Evolutionary conservation across 768 basidiomycete genomes (phyloP).

Genomic region (Tricholomella constricta): DNA sequence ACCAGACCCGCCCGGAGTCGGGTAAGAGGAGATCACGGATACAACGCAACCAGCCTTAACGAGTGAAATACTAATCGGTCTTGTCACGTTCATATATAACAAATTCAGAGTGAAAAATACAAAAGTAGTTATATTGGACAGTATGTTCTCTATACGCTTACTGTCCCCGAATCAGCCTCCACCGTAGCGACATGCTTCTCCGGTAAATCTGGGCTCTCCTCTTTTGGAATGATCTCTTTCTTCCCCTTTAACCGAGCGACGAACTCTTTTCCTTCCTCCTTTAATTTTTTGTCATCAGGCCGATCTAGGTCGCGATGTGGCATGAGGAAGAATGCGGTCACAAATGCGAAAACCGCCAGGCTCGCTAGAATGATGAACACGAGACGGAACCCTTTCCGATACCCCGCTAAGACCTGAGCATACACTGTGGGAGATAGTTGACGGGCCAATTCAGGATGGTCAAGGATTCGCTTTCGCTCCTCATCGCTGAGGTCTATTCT

Average conservation of each 20-base stretch:
- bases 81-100: no score
- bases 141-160: neutral
- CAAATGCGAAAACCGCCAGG: slow-evolving; percentile 20
- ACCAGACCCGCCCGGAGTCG: no score
- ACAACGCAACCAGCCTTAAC: no score
- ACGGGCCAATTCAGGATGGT: slow-evolving; percentile 18
- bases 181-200: neutral
- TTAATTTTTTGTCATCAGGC: slow-evolving; percentile 19
- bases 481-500: slow-evolving; percentile 13
- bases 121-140: no score
- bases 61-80: no score
- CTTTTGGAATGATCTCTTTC: slow-evolving; percentile 6
- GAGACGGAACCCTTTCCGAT: slow-evolving; percentile 20
- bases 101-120: no score
- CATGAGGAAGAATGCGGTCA: slow-evolving; percentile 20
- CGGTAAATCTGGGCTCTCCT: neutral
- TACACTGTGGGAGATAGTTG: slow-evolving; percentile 11
- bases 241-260: slow-evolving; percentile 4
- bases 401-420: slow-evolving; percentile 13
- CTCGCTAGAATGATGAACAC: slow-evolving; percentile 22
- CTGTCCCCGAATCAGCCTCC: neutral
- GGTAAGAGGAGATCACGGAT: no score
- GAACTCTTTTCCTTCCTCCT: slow-evolving; percentile 20
- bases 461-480: slow-evolving; percentile 13
- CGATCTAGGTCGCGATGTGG: slow-evolving; percentile 19